These are phyloP conservation scores for Erucastrum elatum DNA, from an alignment of 345 rosid genomes.

Conservation along the genomic window DNA sequence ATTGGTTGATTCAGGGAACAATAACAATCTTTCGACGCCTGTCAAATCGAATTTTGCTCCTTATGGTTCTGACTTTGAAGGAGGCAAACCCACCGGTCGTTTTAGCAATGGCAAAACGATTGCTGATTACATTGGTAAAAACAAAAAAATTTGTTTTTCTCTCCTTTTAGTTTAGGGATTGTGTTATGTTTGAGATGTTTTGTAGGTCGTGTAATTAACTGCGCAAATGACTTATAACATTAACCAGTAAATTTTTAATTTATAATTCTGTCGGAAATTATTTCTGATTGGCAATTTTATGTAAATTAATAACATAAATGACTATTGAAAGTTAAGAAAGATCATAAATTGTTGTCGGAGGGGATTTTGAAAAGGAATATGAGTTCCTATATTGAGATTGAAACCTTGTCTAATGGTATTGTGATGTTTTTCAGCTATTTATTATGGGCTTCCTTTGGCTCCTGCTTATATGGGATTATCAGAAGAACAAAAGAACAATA, in stretches of 20 bases:
- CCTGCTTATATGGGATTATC: constrained; percentile 37
- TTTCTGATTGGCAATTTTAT: not conserved
- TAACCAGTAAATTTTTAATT: not conserved
- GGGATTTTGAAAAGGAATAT: not conserved
- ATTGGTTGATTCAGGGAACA: constrained; percentile 64
- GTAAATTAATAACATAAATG: not conserved
- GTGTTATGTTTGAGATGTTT: not conserved
- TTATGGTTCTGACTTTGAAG: constrained; percentile 57
- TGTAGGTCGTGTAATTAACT: not conserved
- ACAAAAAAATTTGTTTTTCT: not conserved
- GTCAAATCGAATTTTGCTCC: constrained; percentile 49
- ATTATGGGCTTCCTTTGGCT: constrained; percentile 33
- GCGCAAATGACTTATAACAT: not conserved
- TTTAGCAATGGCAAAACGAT: constrained; percentile 49
- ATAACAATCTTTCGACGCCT: constrained; percentile 40
- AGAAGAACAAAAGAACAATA: constrained; percentile 11
- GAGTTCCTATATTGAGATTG: not conserved
- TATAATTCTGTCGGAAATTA: not conserved
- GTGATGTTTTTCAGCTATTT: constrained; percentile 24
- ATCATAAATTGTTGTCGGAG: not conserved
- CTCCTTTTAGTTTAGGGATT: not conserved
- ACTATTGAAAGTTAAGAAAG: not conserved
- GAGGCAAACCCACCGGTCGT: constrained; percentile 51
- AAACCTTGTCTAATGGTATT: not conserved
- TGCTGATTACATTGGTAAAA: constrained; percentile 46